A percentile compares a stretch with the other conserved stretches of the same genome.
These are phyloP conservation scores for Populus deltoides DNA, from an alignment of 345 rosid genomes.

Conservation along the genomic window DNA sequence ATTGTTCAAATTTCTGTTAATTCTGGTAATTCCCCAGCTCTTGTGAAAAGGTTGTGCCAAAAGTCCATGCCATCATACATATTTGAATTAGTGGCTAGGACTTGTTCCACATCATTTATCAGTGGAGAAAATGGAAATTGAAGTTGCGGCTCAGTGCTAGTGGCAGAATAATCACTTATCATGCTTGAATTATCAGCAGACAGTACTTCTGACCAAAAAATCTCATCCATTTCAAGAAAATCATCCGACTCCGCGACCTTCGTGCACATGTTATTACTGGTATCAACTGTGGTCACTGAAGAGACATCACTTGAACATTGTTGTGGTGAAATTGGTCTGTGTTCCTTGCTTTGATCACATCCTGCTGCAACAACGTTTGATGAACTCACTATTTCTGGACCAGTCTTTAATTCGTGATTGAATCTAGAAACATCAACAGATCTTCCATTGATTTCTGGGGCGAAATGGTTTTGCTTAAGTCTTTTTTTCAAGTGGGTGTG, in stretches of 20 bases:
- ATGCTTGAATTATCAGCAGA: conserved; percentile 29
- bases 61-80: conserved; percentile 46
- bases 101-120: background rate
- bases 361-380: background rate
- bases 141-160: conserved; percentile 1
- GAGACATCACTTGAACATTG: conserved; percentile 35
- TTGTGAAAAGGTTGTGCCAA: conserved; percentile 50
- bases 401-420: conserved; percentile 1
- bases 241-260: conserved; percentile 20
- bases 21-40: conserved; percentile 41
- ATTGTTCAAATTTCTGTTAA: conserved; percentile 33
- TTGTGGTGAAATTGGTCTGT: conserved; percentile 7
- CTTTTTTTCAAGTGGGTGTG: conserved; percentile 76
- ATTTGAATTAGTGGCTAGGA: conserved; percentile 19
- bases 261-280: conserved; percentile 6
- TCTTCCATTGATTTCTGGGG: background rate
- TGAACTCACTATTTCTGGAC: conserved; percentile 4
- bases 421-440: background rate
- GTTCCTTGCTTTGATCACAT: conserved; percentile 4
- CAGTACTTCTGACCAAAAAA: conserved; percentile 49
- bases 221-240: conserved; percentile 40
- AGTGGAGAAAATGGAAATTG: conserved; percentile 17
- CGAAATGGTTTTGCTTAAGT: conserved; percentile 25
- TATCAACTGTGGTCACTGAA: conserved; percentile 11
- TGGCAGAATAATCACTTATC: conserved; percentile 15